Evolutionary conservation across 139 green algal species (phyloP).

Genomic region (Volvox reticuliferus): DNA sequence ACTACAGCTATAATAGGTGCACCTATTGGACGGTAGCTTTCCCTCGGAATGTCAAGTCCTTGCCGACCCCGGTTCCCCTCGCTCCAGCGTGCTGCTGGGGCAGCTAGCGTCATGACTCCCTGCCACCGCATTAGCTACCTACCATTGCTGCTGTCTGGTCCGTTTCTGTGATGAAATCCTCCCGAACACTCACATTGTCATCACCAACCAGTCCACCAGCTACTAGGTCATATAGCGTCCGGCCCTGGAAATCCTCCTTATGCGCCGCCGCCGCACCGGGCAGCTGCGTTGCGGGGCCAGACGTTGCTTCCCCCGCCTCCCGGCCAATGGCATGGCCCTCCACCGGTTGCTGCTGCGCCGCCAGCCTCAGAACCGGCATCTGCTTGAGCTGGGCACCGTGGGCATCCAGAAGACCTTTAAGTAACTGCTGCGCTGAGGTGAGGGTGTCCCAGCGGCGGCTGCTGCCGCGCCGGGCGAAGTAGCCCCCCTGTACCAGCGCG

Average conservation of each 20-base stretch:
- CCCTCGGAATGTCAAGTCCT: no score
- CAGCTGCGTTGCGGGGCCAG: background rate
- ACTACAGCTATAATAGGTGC: no score
- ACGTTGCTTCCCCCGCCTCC: background rate
- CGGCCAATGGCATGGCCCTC: background rate
- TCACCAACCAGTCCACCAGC: constrained; percentile 55
- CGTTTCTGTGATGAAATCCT: no score
- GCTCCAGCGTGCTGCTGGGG: no score
- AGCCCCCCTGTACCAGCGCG: constrained; percentile 68
- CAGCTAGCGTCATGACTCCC: no score
- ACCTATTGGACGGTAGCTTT: no score
- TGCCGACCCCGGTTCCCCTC: no score
- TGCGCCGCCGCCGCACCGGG: background rate
- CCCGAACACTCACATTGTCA: constrained; percentile 51
- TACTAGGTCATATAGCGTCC: constrained; percentile 50
- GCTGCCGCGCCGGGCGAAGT: constrained; percentile 49
- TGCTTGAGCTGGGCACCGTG: constrained; percentile 66
- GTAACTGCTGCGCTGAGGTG: constrained; percentile 69
- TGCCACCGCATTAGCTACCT: no score
- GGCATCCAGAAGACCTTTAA: constrained; percentile 58
- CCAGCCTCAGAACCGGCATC: constrained; percentile 41
- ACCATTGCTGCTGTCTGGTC: no score
- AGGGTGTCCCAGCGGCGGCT: constrained; percentile 76
- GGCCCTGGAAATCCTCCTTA: background rate
- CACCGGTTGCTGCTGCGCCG: background rate